Conservation (phyloP, 331 rosid genomes). For the Pyracantha coccinea region DNA sequence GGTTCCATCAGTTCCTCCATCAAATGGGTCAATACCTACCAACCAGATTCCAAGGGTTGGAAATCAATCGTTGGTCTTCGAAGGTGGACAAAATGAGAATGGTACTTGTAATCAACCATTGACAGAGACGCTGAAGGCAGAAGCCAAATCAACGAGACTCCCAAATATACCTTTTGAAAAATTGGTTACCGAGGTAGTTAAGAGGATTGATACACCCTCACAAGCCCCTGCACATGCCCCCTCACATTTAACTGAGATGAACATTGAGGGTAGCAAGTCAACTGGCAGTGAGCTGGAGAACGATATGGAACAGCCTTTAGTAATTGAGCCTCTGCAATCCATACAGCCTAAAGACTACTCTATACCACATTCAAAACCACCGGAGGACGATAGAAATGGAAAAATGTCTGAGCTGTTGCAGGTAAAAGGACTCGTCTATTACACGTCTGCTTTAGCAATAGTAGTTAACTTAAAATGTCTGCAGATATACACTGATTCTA, state of each 20-base stretch:
- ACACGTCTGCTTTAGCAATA: neutral
- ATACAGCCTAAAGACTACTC: constrained; percentile 28
- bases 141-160: constrained; percentile 16
- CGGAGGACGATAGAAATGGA: constrained; percentile 34
- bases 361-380: constrained; percentile 24
- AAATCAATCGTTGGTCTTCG: constrained; percentile 15
- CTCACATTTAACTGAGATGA: constrained; percentile 7
- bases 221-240: constrained; percentile 17
- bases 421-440: constrained; percentile 40
- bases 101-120: constrained; percentile 7
- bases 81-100: constrained; percentile 6
- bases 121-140: constrained; percentile 7
- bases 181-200: constrained; percentile 26
- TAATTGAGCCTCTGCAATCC: constrained; percentile 56
- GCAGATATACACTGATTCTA: constrained; percentile 14
- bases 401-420: constrained; percentile 66
- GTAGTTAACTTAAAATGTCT: neutral
- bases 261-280: constrained; percentile 19
- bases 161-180: constrained; percentile 25
- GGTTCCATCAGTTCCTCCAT: constrained; percentile 9
- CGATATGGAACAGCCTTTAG: constrained; percentile 35
- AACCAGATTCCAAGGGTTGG: constrained; percentile 12
- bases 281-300: constrained; percentile 28
- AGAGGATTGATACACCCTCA: constrained; percentile 7
- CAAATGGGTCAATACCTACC: constrained; percentile 15